Percentiles rank a stretch among this genome's conserved stretches.
phyloP scores from a whole-genome alignment of 352 stramenopile species.

The Phytophthora litchii region DNA sequence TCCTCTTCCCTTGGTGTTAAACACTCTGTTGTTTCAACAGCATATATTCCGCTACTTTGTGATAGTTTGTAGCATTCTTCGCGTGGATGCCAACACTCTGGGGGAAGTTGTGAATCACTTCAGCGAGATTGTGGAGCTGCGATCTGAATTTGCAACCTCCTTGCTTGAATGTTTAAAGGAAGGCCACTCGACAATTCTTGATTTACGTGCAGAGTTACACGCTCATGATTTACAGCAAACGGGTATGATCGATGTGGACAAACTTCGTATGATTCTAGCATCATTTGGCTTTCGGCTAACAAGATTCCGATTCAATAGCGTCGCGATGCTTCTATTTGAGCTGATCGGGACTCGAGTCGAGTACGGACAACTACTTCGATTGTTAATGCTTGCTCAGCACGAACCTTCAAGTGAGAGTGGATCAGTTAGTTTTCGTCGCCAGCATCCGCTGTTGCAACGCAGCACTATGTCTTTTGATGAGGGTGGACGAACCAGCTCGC shows the following conservation, averaged over 20 bases:
- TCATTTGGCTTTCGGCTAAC: slow-evolving; percentile 52
- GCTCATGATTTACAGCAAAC: slow-evolving; percentile 31
- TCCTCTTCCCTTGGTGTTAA: slow-evolving; percentile 47
- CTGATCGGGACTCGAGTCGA: slow-evolving; percentile 42
- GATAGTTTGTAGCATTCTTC: slow-evolving; percentile 54
- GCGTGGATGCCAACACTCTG: slow-evolving; percentile 51
- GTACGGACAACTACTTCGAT: slow-evolving; percentile 48
- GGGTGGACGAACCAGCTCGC: slow-evolving; percentile 1
- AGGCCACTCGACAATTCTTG: slow-evolving; percentile 15
- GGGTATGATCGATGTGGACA: slow-evolving; percentile 47
- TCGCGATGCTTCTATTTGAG: slow-evolving; percentile 55
- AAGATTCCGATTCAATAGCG: slow-evolving; percentile 61
- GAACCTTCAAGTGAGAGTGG: slow-evolving; percentile 11
- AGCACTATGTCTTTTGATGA: slow-evolving; percentile 24
- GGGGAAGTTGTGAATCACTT: slow-evolving; percentile 64
- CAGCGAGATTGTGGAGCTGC: slow-evolving; percentile 55
- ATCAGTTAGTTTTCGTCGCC: slow-evolving; percentile 9
- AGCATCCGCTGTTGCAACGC: slow-evolving; percentile 23
- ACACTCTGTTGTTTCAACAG: slow-evolving; percentile 62
- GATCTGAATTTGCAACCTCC: slow-evolving; percentile 46
- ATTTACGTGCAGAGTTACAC: slow-evolving; percentile 39
- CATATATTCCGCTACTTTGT: slow-evolving; percentile 64
- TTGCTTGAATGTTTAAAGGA: slow-evolving; percentile 33
- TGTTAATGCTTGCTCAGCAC: slow-evolving; percentile 37
- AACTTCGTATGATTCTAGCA: slow-evolving; percentile 44